Evolutionary conservation across 179 eudicot species (phyloP), one percentile per base, ranked within the genome.

Genomic region (Camellia oleifera): DNA sequence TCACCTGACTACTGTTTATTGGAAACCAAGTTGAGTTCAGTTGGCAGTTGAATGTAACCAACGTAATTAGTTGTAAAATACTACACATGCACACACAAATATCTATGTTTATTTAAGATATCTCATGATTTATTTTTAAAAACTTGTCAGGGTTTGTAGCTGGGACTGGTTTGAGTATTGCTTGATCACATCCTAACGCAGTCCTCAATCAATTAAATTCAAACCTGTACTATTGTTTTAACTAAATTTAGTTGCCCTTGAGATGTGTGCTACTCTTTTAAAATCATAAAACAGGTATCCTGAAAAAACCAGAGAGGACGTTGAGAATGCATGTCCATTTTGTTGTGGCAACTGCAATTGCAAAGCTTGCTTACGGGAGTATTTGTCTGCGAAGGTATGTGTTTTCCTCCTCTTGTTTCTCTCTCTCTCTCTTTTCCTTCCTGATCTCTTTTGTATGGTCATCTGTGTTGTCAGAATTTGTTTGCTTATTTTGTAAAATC

Each of bases 311-410:
- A 74, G 66, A n/a, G 5, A 26, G 66, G 77, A 58, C 4, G 26
- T 74, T 46, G 77, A 74, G 66, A 57, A 26, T 57, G 77, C 66
- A 32, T 74, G 77, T 46, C 77, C 77, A 26, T 56, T 23, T 42
- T 74, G 77, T 57, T 26, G 77, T 57, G 65, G 13, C 44, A 74
- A 74, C 53, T 74, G 77, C 77, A 74, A 74, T 57, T 74, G 77
- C 77, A 74, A 74, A 74, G 48, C 77, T 26, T 74, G 77, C 77
- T 57, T 74, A 58, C 63, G 64, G 5, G 66, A 18, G 75, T 48
- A 74, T 74, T 14, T 58, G 65, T 26, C 26, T 74, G 77, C 57
- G 66, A 57, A 54, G 77, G 77, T 74, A 26, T 23, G 9, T 67
- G 42, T 8, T 42, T 23, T 74, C 23, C 48, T 48, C 26, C 77